Evolutionary conservation across 2,329 filamentous ascomycete species (phyloP).

Genomic region (Paracamarosporium sp.): DNA sequence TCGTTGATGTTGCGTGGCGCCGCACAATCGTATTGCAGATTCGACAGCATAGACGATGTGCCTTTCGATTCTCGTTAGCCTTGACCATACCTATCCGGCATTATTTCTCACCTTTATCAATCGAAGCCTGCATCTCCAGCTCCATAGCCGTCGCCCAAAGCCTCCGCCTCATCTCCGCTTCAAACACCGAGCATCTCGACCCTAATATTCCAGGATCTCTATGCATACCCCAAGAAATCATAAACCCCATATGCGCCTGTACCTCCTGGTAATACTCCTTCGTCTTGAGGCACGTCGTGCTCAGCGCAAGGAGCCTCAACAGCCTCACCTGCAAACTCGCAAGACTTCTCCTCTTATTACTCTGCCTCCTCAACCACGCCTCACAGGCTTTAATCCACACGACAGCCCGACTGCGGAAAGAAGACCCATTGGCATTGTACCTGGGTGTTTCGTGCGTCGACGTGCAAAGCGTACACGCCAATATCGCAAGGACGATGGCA

Average conservation of each 20-base stretch:
- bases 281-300: conserved; percentile 54
- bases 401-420: conserved; percentile 44
- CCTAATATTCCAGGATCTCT: conserved; percentile 50
- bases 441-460: conserved; percentile 30
- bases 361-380: conserved; percentile 51
- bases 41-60: conserved; percentile 50
- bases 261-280: conserved; percentile 29
- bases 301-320: conserved; percentile 56
- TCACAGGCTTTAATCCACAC: conserved; percentile 48
- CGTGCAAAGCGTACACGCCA: conserved; percentile 45
- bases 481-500: conserved; percentile 47
- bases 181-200: conserved; percentile 40
- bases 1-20: conserved; percentile 58
- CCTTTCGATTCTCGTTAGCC: conserved; percentile 36
- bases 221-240: conserved; percentile 58
- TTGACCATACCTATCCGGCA: neutral
- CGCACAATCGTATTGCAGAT: conserved; percentile 54
- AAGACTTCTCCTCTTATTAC: conserved; percentile 59
- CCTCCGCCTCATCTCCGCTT: conserved; percentile 59
- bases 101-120: conserved; percentile 50
- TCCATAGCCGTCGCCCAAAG: conserved; percentile 64
- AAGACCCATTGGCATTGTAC: conserved; percentile 48
- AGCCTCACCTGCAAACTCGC: conserved; percentile 57
- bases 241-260: conserved; percentile 51
- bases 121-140: conserved; percentile 60